These are phyloP conservation scores for Arthrobotrys entomopaga DNA, from an alignment of 2,329 filamentous ascomycete genomes.

Conservation along the genomic window DNA sequence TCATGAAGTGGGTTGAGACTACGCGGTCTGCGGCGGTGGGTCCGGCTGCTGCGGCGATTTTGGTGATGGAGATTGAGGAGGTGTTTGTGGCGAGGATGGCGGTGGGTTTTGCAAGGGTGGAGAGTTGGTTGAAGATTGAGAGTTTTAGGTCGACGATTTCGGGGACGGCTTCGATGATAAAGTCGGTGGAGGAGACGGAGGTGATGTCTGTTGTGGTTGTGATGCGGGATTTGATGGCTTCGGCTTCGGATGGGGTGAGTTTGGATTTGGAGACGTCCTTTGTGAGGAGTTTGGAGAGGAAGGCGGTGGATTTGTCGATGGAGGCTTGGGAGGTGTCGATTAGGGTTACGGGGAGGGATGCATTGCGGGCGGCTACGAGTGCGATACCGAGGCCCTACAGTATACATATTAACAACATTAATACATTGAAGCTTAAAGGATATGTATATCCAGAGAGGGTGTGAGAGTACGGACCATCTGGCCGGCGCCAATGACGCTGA, in stretches of 20 bases:
- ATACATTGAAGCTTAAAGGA: background rate
- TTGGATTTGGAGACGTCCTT: conserved; percentile 92
- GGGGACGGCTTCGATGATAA: conserved; percentile 96
- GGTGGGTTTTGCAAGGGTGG: conserved; percentile 81
- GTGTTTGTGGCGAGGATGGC: conserved; percentile 97
- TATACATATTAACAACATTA: conserved; percentile 57
- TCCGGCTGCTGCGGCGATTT: conserved; percentile 84
- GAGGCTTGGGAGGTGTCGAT: conserved; percentile 86
- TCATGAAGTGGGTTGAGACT: conserved; percentile 98
- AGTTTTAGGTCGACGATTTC: conserved; percentile 86
- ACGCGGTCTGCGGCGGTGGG: conserved; percentile 81
- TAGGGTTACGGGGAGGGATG: conserved; percentile 82
- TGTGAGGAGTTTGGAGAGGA: conserved; percentile 87
- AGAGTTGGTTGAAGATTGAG: conserved; percentile 84
- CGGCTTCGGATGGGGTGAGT: conserved; percentile 82
- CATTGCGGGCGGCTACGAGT: conserved; percentile 86
- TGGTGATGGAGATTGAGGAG: conserved; percentile 97
- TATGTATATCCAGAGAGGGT: no score
- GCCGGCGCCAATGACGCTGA: conserved; percentile 92
- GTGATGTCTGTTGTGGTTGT: conserved; percentile 77
- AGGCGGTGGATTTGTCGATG: conserved; percentile 86
- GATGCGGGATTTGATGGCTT: conserved; percentile 76
- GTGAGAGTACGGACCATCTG: conserved; percentile 80
- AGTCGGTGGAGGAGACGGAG: conserved; percentile 83
- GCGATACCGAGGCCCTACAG: conserved; percentile 90